Evolutionary conservation across 1,284 basidiomycete genomes (phyloP), one percentile per base, ranked within the genome.

Genomic region (Anthracocystis panici-leucophaei): DNA sequence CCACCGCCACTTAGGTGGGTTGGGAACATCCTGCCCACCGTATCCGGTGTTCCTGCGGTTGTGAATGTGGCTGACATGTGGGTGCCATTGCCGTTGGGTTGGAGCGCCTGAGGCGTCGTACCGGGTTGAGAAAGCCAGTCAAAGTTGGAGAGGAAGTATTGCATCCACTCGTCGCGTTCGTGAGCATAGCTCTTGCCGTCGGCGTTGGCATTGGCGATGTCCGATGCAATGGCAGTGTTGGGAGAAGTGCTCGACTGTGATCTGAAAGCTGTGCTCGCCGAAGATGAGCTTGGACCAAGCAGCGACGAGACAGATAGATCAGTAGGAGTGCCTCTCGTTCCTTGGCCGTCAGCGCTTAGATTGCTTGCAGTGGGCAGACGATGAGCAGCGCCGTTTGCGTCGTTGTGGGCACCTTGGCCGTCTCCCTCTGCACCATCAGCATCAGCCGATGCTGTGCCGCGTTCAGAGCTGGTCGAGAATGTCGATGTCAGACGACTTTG

Each of bases 91-190:
- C 40, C 49, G 40, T 33, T 35, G 10, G 51, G n/a, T 20, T 60
- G 16, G 18, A 59, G 23, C 23, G 61, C 57, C 14, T 56, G 54
- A 20, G 65, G 45, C 14, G 65, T 53, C 11, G 57, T 48, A 7
- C 56, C 60, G 18, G 53, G 59, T 23, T 57, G 59, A 38, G 64
- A 46, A 21, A 75, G 65, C 73, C 73, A 75, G 60, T 75, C 73
- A 54, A 75, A 75, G 49, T 68, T 69, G 45, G 67, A 71, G 27
- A 75, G 44, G 38, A 71, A 75, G 60, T 75, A 69, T 40, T 71
- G 64, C 73, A 75, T 75, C 73, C 73, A 75, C 56, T 75, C 73
- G 44, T 75, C 72, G 29, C 72, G 65, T 16, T 68, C 71, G 50
- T 59, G 45, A 6, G 62, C 62, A 31, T 54, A 65, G 46, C 49